Evolutionary conservation across 2,329 filamentous ascomycete genomes (phyloP).

Genomic region (Sporothrix variecibatus): DNA sequence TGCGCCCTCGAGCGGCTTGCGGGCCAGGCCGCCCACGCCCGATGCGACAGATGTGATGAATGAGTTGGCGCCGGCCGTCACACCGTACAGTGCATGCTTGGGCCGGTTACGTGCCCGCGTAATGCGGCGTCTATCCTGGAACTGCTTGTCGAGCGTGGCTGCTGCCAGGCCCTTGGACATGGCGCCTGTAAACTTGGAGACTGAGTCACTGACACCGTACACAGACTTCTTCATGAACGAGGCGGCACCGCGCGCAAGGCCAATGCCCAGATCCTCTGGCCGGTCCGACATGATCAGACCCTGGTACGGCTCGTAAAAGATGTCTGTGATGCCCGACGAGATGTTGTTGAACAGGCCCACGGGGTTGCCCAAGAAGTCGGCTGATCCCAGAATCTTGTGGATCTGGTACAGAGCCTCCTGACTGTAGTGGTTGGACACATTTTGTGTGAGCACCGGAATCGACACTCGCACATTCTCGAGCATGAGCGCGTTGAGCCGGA

Average conservation of each 20-base stretch:
- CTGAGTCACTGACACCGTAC: constrained; percentile 94
- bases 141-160: constrained; percentile 96
- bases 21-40: constrained; percentile 87
- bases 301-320: constrained; percentile 99
- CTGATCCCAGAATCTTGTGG: constrained; percentile 94
- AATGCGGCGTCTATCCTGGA: constrained; percentile 94
- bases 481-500: constrained; percentile 90
- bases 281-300: constrained; percentile 91
- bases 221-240: constrained; percentile 99
- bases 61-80: constrained; percentile 92
- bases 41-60: constrained; percentile 91
- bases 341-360: constrained; percentile 98
- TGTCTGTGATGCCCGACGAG: constrained; percentile 93
- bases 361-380: constrained; percentile 95
- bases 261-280: constrained; percentile 90
- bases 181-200: constrained; percentile 96
- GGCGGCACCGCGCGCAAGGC: constrained; percentile 93
- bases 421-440: constrained; percentile 91
- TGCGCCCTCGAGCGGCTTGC: constrained; percentile 91
- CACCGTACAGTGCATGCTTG: constrained; percentile 95
- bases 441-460: constrained; percentile 77
- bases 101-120: constrained; percentile 89
- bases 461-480: constrained; percentile 94
- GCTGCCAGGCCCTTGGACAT: constrained; percentile 95
- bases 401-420: constrained; percentile 95